A percentile compares a stretch with the other conserved stretches of the same genome.
phyloP scores from a whole-genome alignment of 148 eudicot genomes.

The Rheum nobile region DNA sequence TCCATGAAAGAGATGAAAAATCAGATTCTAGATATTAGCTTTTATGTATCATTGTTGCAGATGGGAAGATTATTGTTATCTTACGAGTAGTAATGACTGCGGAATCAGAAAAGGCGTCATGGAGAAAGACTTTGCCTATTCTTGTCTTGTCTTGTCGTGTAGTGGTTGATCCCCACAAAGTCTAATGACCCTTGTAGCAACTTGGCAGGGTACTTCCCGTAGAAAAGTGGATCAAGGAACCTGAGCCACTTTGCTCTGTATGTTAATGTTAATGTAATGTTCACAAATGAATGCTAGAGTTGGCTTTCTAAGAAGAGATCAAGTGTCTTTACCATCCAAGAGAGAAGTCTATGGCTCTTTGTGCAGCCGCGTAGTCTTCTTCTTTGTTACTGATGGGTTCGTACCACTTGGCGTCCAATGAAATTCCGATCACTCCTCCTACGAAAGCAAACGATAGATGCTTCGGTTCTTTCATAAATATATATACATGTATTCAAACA shows the following conservation, averaged over 20 bases:
- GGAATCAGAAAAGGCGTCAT: constrained; percentile 64
- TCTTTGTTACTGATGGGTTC: constrained; percentile 57
- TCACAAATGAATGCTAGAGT: neutral
- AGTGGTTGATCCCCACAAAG: constrained; percentile 81
- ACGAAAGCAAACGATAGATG: neutral
- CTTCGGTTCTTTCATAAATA: no score
- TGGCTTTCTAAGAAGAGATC: neutral
- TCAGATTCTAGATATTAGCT: neutral
- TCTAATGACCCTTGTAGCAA: constrained; percentile 48
- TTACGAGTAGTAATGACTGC: constrained; percentile 76
- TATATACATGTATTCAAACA: no score
- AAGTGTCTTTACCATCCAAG: constrained; percentile 71
- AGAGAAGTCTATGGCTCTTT: constrained; percentile 68
- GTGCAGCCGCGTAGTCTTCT: constrained; percentile 74
- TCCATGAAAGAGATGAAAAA: neutral
- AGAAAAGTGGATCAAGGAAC: constrained; percentile 88
- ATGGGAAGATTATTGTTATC: constrained; percentile 10
- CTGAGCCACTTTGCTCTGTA: constrained; percentile 25
- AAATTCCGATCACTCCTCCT: constrained; percentile 79
- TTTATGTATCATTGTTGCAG: neutral
- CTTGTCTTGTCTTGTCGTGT: constrained; percentile 71
- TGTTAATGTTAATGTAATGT: neutral
- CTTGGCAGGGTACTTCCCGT: constrained; percentile 58
- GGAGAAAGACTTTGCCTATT: constrained; percentile 47
- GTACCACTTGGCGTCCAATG: constrained; percentile 83